A percentile compares a stretch with the other conserved stretches of the same genome.
phyloP scores from a whole-genome alignment of 495 filamentous ascomycete genomes.

The Tetracladium setigerum region DNA sequence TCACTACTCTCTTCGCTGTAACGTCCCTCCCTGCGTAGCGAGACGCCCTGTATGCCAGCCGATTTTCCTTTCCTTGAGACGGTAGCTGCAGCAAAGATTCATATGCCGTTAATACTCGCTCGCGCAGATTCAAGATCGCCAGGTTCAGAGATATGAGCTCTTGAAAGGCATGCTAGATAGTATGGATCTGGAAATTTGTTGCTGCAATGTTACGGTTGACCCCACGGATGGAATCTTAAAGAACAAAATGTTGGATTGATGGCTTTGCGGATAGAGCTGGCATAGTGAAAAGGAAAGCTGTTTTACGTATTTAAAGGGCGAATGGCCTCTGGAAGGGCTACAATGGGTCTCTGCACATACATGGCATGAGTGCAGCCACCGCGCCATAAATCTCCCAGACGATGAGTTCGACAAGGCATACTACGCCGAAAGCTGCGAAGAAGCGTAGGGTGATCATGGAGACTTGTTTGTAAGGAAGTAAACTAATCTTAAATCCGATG shows the following conservation, averaged over 20 bases:
- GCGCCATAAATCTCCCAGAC: background rate
- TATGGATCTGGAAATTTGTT: background rate
- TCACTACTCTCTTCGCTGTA: no score
- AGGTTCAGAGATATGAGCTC: background rate
- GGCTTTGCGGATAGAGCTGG: background rate
- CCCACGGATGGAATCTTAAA: background rate
- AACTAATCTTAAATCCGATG: background rate
- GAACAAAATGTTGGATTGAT: constrained; percentile 1
- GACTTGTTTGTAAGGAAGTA: background rate
- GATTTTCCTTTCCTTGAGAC: background rate
- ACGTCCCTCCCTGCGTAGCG: no score
- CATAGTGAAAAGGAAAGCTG: background rate
- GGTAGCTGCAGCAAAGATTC: background rate
- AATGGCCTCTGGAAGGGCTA: background rate
- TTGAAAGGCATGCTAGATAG: background rate
- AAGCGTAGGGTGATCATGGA: background rate
- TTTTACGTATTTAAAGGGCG: background rate
- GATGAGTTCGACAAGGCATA: constrained; percentile 1
- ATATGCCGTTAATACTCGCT: constrained; percentile 1
- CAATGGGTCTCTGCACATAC: background rate
- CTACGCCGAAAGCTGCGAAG: background rate
- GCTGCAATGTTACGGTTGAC: constrained; percentile 1
- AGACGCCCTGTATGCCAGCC: background rate
- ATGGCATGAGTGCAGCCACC: background rate
- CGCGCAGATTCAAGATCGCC: background rate